These are phyloP conservation scores for Scleromitrula shiraiana DNA, from an alignment of 2,329 filamentous ascomycete species.

Conservation along the genomic window DNA sequence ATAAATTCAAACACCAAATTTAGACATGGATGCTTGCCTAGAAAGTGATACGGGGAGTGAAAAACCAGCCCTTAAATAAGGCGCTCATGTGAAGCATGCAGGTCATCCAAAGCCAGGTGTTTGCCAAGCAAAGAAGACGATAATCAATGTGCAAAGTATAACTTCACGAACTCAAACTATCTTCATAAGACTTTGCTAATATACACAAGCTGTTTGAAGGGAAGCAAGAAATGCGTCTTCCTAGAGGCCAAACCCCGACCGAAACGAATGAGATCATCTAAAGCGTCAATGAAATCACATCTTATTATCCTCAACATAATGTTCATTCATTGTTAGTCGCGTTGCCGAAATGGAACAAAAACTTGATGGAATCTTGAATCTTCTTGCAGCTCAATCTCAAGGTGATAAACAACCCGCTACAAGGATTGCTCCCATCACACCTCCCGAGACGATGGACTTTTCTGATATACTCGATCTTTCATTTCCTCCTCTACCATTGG, in stretches of 20 bases:
- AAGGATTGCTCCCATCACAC: background rate
- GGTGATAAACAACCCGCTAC: slow-evolving; percentile 8
- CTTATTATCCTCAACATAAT: background rate
- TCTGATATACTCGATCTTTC: background rate
- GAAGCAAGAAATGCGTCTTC: slow-evolving; percentile 32
- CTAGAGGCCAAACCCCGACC: slow-evolving; percentile 41
- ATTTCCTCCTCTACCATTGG: background rate
- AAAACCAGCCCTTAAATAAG: slow-evolving; percentile 8
- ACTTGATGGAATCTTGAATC: slow-evolving; percentile 20
- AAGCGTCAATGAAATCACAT: slow-evolving; percentile 32
- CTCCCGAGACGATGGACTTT: background rate
- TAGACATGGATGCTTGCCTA: background rate
- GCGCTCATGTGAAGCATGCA: slow-evolving; percentile 44
- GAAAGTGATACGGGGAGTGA: background rate
- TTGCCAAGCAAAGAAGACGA: slow-evolving; percentile 37
- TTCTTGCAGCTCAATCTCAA: slow-evolving; percentile 12
- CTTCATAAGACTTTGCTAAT: slow-evolving; percentile 33
- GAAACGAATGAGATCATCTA: slow-evolving; percentile 38
- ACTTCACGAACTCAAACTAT: slow-evolving; percentile 35
- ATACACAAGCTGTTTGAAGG: slow-evolving; percentile 11
- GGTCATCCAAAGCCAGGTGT: slow-evolving; percentile 46
- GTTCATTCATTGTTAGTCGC: slow-evolving; percentile 16
- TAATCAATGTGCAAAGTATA: slow-evolving; percentile 45
- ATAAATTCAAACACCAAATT: background rate
- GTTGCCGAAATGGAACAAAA: slow-evolving; percentile 31